phyloP scores from a whole-genome alignment of 805 yeast species.

The Pichia ethanolica region DNA sequence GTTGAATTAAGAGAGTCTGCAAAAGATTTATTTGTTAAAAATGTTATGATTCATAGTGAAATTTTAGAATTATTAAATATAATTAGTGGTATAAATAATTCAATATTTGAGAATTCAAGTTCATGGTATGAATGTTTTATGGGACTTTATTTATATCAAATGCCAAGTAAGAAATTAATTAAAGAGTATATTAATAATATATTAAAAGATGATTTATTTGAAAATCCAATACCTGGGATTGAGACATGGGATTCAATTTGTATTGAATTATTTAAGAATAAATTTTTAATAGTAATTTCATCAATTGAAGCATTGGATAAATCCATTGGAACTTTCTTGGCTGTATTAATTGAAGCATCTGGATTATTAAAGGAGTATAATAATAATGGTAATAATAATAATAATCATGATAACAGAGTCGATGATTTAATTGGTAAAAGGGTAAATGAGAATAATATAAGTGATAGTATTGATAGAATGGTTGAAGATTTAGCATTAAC shows the following conservation, averaged over 20 bases:
- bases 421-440: not conserved
- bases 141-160: conserved; percentile 39
- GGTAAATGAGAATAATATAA: conserved; percentile 9
- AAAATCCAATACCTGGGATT: conserved; percentile 30
- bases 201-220: conserved; percentile 12
- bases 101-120: conserved; percentile 44
- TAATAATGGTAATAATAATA: conserved; percentile 9
- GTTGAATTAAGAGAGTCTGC: conserved; percentile 43
- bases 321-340: conserved; percentile 55
- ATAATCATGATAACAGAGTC: too few relatives aligned
- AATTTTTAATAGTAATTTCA: conserved; percentile 49
- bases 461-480: conserved; percentile 29
- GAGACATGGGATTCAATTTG: conserved; percentile 51
- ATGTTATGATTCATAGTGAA: conserved; percentile 27
- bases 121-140: conserved; percentile 63
- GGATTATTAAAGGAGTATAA: conserved; percentile 42
- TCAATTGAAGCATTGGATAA: conserved; percentile 53
- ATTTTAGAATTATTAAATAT: conserved; percentile 36
- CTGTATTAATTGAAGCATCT: conserved; percentile 56
- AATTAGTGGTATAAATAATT: conserved; percentile 38
- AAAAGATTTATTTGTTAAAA: conserved; percentile 18
- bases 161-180: conserved; percentile 42
- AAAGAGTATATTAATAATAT: conserved; percentile 35
- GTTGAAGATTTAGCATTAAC: conserved; percentile 48
- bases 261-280: conserved; percentile 46